Percentiles rank a stretch among this genome's conserved stretches.
phyloP scores from a whole-genome alignment of 2,329 filamentous ascomycete genomes.

The Neonectria magnoliae region DNA sequence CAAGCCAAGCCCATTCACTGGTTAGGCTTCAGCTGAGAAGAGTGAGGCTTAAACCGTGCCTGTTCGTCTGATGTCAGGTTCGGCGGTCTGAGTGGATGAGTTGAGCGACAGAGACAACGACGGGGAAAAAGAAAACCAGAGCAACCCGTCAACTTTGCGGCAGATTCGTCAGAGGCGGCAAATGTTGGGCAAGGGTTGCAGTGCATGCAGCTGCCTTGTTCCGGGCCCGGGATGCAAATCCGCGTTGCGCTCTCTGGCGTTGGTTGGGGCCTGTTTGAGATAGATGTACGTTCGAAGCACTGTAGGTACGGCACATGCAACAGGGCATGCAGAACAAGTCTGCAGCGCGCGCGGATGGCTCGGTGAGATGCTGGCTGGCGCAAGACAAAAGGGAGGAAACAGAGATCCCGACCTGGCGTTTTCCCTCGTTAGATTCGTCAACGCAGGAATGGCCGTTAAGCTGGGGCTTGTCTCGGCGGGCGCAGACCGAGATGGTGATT shows the following conservation, averaged over 20 bases:
- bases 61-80: neutral
- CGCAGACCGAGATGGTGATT: neutral
- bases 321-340: neutral
- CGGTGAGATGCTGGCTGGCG: neutral
- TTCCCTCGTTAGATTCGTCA: neutral
- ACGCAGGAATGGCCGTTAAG: neutral
- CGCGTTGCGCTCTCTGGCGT: neutral
- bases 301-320: neutral
- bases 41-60: neutral
- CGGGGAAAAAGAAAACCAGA: no score
- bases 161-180: neutral
- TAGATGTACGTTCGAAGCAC: conserved; percentile 6
- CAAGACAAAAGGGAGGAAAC: neutral
- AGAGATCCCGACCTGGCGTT: conserved; percentile 1
- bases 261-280: conserved; percentile 1
- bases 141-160: neutral
- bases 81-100: neutral
- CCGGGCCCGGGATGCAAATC: conserved; percentile 5
- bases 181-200: conserved; percentile 8
- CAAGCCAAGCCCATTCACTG: neutral
- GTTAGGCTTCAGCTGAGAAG: neutral
- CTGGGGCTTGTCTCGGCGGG: neutral
- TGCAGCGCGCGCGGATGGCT: neutral
- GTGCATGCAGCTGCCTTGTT: conserved; percentile 9
- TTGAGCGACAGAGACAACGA: no score